A percentile compares a stretch with the other conserved stretches of the same genome.
phyloP scores from a whole-genome alignment of 176 grass and related monocot genomes.

The Alopecurus myosuroides region DNA sequence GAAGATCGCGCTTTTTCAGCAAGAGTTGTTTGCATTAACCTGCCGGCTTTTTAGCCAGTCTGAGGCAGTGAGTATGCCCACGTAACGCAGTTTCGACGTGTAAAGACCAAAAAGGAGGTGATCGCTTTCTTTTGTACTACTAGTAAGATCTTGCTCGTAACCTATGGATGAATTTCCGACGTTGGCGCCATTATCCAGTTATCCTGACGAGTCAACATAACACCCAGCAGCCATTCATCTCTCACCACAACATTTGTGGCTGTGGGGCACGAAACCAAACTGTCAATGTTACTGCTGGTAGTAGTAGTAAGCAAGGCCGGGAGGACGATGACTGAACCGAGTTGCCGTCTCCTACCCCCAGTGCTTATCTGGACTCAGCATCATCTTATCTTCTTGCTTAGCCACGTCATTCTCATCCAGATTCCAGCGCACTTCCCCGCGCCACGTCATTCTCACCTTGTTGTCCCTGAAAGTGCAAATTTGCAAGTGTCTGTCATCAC shows the following conservation, averaged over 20 bases:
- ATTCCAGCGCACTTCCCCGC: not conserved
- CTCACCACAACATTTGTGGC: not conserved
- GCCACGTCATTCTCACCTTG: not conserved
- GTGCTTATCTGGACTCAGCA: conserved; percentile 29
- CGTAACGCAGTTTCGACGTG: not conserved
- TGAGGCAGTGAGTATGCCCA: not conserved
- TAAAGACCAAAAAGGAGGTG: not conserved
- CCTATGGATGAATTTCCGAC: not conserved
- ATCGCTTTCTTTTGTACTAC: too few relatives aligned
- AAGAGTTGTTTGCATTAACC: not conserved
- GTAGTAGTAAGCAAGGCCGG: too few relatives aligned
- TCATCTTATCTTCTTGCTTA: conserved; percentile 14
- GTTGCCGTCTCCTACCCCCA: not conserved
- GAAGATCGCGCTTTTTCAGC: not conserved
- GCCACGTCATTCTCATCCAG: not conserved
- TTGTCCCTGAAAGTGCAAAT: not conserved
- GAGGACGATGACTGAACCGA: not conserved
- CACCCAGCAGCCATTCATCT: not conserved
- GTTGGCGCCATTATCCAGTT: not conserved
- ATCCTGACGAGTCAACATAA: not conserved
- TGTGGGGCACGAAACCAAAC: not conserved
- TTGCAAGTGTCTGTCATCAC: not conserved
- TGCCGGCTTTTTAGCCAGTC: not conserved
- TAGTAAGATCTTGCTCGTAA: too few relatives aligned
- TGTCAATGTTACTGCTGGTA: too few relatives aligned